Conservation (phyloP, 2,329 filamentous ascomycete genomes). For the Gremmenia infestans region DNA sequence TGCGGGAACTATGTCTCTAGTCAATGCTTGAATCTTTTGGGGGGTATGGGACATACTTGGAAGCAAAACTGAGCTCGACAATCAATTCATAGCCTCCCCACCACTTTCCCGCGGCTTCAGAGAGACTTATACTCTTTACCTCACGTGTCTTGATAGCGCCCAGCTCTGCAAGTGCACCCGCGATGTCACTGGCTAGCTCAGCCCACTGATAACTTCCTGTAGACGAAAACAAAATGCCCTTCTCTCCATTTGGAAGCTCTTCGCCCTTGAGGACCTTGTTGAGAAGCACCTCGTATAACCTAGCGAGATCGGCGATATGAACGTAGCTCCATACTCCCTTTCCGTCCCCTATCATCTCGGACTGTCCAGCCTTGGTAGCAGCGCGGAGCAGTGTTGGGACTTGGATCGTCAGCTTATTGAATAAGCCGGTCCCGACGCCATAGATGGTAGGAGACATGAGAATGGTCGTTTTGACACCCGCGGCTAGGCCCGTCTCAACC, state of each 20-base stretch:
- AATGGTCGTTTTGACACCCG: slow-evolving; percentile 39
- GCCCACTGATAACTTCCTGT: slow-evolving; percentile 37
- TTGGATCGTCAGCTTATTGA: slow-evolving; percentile 37
- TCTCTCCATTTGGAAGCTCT: slow-evolving; percentile 33
- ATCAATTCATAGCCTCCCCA: slow-evolving; percentile 13
- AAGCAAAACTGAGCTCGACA: slow-evolving; percentile 33
- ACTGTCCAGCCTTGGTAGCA: slow-evolving; percentile 28
- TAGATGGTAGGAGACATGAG: slow-evolving; percentile 46
- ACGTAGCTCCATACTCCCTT: slow-evolving; percentile 38
- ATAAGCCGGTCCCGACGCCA: slow-evolving; percentile 38
- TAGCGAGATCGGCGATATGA: slow-evolving; percentile 39
- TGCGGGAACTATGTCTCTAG: neutral
- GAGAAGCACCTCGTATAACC: slow-evolving; percentile 37
- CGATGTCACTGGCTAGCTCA: slow-evolving; percentile 33
- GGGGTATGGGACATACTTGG: slow-evolving; percentile 16
- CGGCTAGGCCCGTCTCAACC: slow-evolving; percentile 35
- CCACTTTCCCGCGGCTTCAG: slow-evolving; percentile 24
- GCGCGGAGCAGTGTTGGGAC: slow-evolving; percentile 32
- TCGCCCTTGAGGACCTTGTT: slow-evolving; percentile 30
- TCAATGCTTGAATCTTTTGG: neutral
- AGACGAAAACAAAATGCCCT: slow-evolving; percentile 38
- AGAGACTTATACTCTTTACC: slow-evolving; percentile 26
- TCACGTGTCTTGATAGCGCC: slow-evolving; percentile 29
- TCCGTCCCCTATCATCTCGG: slow-evolving; percentile 34
- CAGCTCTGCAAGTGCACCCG: slow-evolving; percentile 28